phyloP scores from a whole-genome alignment of 2,329 filamentous ascomycete species.

The Hymenoscyphus infarciens region DNA sequence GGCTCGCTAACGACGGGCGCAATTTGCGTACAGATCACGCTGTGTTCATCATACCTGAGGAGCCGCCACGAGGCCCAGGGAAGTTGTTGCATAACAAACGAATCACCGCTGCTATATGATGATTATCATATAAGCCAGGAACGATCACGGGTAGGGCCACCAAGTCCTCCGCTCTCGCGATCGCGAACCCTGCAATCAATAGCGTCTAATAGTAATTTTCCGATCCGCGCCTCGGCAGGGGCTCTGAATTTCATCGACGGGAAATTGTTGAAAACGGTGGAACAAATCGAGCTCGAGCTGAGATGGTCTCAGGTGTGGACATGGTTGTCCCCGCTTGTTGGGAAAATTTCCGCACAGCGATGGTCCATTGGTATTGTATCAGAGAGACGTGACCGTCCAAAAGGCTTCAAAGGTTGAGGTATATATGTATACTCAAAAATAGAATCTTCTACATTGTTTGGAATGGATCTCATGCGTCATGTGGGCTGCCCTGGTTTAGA shows the following conservation, averaged over 20 bases:
- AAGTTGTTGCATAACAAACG: slow-evolving; percentile 20
- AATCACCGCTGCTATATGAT: slow-evolving; percentile 24
- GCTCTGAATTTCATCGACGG: slow-evolving; percentile 5
- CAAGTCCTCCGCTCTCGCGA: slow-evolving; percentile 19
- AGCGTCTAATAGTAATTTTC: slow-evolving; percentile 20
- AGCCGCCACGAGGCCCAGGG: slow-evolving; percentile 25
- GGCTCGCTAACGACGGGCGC: background rate
- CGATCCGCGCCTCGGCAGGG: slow-evolving; percentile 4
- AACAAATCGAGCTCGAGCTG: slow-evolving; percentile 9
- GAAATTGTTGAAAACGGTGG: slow-evolving; percentile 10
- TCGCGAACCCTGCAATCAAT: slow-evolving; percentile 13
- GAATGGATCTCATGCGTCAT: slow-evolving; percentile 10
- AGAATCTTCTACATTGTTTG: slow-evolving; percentile 2
- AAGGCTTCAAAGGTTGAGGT: background rate
- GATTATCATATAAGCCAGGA: slow-evolving; percentile 28
- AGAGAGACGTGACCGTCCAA: background rate
- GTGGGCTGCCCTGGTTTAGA: background rate
- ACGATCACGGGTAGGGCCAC: slow-evolving; percentile 15
- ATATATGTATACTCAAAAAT: background rate
- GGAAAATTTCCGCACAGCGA: slow-evolving; percentile 10
- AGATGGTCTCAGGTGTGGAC: slow-evolving; percentile 3
- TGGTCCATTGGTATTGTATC: background rate
- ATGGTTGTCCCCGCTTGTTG: slow-evolving; percentile 1
- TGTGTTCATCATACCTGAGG: background rate
- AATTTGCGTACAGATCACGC: background rate